Conservation (phyloP, 192 early-diverging fungal species). For the Backusella psychrophila region DNA sequence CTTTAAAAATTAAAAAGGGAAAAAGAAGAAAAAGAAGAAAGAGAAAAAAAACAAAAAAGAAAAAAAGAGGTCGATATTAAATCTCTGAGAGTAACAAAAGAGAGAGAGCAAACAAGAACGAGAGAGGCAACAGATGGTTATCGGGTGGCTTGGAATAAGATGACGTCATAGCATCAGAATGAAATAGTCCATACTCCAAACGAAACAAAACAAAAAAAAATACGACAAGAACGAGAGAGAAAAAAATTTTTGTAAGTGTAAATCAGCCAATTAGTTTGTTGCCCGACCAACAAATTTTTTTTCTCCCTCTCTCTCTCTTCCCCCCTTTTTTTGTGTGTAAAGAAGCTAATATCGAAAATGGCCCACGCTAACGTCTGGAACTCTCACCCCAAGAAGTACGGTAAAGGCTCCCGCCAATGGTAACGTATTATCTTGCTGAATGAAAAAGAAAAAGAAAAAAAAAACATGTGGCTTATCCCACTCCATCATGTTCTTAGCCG, state of each 20-base stretch:
- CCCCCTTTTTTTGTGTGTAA: neutral
- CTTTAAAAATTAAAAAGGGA: neutral
- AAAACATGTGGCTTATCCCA: neutral
- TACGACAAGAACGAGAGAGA: neutral
- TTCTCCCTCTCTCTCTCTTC: conserved; percentile 9
- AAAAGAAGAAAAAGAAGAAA: neutral
- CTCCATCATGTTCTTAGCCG: conserved; percentile 54
- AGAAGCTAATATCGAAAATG: conserved; percentile 60
- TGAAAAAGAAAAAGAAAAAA: neutral
- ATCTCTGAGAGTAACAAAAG: neutral
- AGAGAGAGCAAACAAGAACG: neutral
- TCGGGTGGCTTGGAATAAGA: neutral
- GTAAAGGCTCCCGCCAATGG: conserved; percentile 99
- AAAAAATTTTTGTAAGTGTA: neutral
- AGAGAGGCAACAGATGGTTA: neutral
- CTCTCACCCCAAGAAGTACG: conserved; percentile 96
- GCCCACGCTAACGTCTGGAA: conserved; percentile 97
- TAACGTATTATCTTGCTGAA: conserved; percentile 36
- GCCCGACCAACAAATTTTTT: neutral
- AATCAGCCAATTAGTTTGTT: neutral
- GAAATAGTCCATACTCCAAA: neutral
- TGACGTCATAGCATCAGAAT: neutral
- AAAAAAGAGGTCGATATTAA: neutral
- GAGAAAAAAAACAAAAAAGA: neutral
- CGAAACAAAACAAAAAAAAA: neutral